phyloP scores from a whole-genome alignment of 164 flowering plant species.

The Brasenia schreberi region DNA sequence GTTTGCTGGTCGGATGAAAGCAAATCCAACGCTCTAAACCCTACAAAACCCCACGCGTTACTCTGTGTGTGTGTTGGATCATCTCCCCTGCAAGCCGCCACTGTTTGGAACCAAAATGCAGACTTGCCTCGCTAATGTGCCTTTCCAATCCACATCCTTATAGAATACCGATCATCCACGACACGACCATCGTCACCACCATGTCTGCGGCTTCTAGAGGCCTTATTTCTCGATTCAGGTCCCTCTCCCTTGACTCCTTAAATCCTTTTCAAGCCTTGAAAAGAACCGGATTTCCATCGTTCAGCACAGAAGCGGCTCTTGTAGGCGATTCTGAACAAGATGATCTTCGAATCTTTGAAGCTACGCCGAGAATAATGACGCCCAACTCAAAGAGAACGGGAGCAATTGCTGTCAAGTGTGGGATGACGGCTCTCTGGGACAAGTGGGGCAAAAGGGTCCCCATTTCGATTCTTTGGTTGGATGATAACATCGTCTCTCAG shows the following conservation, averaged over 20 bases:
- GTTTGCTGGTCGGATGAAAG: neutral
- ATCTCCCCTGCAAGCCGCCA: neutral
- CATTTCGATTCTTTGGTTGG: slow-evolving; percentile 65
- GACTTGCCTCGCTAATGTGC: neutral
- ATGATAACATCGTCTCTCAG: slow-evolving; percentile 80
- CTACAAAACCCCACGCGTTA: neutral
- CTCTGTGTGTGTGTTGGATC: neutral
- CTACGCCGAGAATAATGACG: slow-evolving; percentile 44
- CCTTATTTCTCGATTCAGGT: slow-evolving; percentile 41
- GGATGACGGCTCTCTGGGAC: slow-evolving; percentile 91
- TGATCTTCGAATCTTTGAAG: slow-evolving; percentile 25
- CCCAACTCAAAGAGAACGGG: slow-evolving; percentile 70
- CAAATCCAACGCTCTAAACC: slow-evolving; percentile 2
- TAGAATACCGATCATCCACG: neutral
- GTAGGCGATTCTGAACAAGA: slow-evolving; percentile 3
- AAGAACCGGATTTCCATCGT: slow-evolving; percentile 13
- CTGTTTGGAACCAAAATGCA: neutral
- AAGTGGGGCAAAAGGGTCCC: slow-evolving; percentile 94
- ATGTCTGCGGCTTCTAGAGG: slow-evolving; percentile 66
- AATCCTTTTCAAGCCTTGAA: slow-evolving; percentile 5
- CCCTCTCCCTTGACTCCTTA: slow-evolving; percentile 16
- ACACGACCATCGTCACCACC: neutral
- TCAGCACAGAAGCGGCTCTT: slow-evolving; percentile 17
- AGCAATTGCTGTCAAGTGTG: slow-evolving; percentile 74
- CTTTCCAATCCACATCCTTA: neutral